A percentile compares a stretch with the other conserved stretches of the same genome.
These are phyloP conservation scores for Solanum verrucosum DNA, from an alignment of 257 asterid genomes.

Conservation along the genomic window DNA sequence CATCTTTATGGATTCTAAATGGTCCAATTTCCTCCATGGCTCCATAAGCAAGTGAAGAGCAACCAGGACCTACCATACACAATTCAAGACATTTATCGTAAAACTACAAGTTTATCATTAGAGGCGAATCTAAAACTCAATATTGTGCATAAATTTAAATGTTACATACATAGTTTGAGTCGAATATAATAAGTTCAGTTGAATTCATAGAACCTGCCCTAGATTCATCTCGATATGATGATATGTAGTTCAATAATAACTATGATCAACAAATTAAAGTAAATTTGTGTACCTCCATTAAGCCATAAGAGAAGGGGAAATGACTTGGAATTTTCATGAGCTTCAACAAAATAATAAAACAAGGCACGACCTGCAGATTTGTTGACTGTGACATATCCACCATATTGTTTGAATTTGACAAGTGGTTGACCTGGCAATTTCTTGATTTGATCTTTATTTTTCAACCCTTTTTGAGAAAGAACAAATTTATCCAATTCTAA, in stretches of 20 bases:
- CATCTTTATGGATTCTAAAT: slow-evolving; percentile 17
- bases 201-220: background rate
- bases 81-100: no score
- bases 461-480: slow-evolving; percentile 23
- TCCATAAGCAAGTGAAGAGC: slow-evolving; percentile 24
- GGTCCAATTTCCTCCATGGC: slow-evolving; percentile 24
- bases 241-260: background rate
- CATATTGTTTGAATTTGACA: slow-evolving; percentile 36
- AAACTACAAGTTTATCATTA: background rate
- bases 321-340: slow-evolving; percentile 11
- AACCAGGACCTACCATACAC: slow-evolving; percentile 15
- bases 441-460: slow-evolving; percentile 23
- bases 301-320: slow-evolving; percentile 46
- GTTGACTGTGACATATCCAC: slow-evolving; percentile 46
- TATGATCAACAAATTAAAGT: background rate
- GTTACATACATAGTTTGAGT: background rate
- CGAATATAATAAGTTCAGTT: background rate
- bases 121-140: background rate
- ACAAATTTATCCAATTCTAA: background rate
- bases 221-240: background rate
- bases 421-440: slow-evolving; percentile 44
- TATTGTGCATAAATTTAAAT: background rate
- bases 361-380: slow-evolving; percentile 29
- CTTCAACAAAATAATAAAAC: slow-evolving; percentile 44
- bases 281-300: slow-evolving; percentile 34